Evolutionary conservation across 768 basidiomycete species (phyloP).

Genomic region (Lactifluus subvellereus): DNA sequence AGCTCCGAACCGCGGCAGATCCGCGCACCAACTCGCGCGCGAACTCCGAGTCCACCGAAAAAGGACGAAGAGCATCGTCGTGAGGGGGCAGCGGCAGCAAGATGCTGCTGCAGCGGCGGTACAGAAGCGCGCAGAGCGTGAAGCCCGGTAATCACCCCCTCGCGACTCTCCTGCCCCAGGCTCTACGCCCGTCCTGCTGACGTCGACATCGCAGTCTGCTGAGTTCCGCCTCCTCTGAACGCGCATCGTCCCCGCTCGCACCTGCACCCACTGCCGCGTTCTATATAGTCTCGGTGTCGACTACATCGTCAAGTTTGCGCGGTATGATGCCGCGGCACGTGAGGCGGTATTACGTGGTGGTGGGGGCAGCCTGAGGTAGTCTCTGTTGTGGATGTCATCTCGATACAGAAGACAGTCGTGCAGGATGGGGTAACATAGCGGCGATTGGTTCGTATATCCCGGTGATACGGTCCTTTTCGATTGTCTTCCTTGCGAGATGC

Average conservation of each 20-base stretch:
- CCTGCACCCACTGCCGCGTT: constrained; percentile 16
- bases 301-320: constrained; percentile 55
- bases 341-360: neutral
- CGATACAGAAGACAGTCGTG: too few relatives aligned
- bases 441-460: constrained; percentile 94
- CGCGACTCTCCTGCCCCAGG: too few relatives aligned
- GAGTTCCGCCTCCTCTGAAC: neutral
- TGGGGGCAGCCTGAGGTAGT: too few relatives aligned
- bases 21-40: too few relatives aligned
- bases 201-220: too few relatives aligned
- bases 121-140: constrained; percentile 65
- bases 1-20: too few relatives aligned
- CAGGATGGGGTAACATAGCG: constrained; percentile 86
- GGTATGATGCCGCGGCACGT: constrained; percentile 59
- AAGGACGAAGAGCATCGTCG: constrained; percentile 35
- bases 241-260: constrained; percentile 7
- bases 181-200: neutral
- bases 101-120: neutral
- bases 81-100: constrained; percentile 42
- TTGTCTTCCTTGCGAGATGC: too few relatives aligned
- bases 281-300: constrained; percentile 62
- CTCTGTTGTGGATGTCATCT: too few relatives aligned
- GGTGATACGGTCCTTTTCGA: constrained; percentile 39
- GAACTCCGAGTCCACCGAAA: neutral
- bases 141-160: constrained; percentile 27